phyloP scores from a whole-genome alignment of 2,329 filamentous ascomycete species.

The Clarireedia hainanense region DNA sequence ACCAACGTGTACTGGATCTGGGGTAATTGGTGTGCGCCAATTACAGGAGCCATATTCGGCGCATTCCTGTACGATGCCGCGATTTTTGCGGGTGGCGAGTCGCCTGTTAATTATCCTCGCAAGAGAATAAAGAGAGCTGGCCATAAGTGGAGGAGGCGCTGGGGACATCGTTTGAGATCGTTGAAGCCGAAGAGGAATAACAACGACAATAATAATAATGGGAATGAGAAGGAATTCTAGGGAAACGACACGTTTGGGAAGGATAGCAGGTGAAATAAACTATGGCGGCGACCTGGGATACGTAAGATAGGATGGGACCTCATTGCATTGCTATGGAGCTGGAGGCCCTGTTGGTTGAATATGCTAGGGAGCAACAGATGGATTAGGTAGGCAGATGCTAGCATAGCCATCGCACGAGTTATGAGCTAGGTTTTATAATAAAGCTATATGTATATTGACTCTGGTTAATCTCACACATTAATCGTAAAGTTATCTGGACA shows the following conservation, averaged over 20 bases:
- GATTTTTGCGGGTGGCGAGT: conserved; percentile 43
- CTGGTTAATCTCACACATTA: too few relatives aligned
- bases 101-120: conserved; percentile 43
- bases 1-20: conserved; percentile 36
- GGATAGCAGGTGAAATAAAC: too few relatives aligned
- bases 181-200: neutral
- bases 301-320: too few relatives aligned
- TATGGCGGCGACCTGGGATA: too few relatives aligned
- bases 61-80: conserved; percentile 43
- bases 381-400: too few relatives aligned
- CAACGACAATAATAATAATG: neutral
- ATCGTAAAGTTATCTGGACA: too few relatives aligned
- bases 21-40: conserved; percentile 34
- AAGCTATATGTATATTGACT: too few relatives aligned
- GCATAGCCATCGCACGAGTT: too few relatives aligned
- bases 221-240: neutral
- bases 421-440: too few relatives aligned
- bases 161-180: conserved; percentile 16
- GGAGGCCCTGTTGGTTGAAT: neutral
- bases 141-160: conserved; percentile 36
- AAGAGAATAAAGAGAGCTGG: conserved; percentile 33
- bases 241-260: neutral
- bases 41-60: conserved; percentile 34
- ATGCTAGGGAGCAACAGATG: too few relatives aligned
- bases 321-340: neutral